Conservation (phyloP, 441 rosid species). For the Brassica balearica region DNA sequence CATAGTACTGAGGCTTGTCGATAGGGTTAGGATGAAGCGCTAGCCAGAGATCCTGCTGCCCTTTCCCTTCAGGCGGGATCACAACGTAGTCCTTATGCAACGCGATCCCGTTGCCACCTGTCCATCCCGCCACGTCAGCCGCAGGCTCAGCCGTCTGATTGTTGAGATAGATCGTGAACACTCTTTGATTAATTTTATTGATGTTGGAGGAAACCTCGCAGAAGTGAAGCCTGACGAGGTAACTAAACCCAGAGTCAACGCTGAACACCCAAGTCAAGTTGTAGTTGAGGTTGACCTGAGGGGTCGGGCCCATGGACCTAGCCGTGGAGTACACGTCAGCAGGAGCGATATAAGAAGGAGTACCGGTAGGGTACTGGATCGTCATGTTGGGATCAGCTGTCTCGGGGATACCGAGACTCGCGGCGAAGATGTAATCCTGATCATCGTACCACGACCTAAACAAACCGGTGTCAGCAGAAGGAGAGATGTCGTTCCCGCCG, state of each 20-base stretch:
- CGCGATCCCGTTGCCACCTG: constrained; percentile 58
- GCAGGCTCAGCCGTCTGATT: constrained; percentile 63
- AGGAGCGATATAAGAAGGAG: constrained; percentile 81
- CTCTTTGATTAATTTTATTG: constrained; percentile 67
- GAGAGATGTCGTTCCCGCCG: constrained; percentile 85
- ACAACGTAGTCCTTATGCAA: constrained; percentile 63
- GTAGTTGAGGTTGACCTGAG: constrained; percentile 57
- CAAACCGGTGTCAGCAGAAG: constrained; percentile 78
- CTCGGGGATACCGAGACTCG: constrained; percentile 61
- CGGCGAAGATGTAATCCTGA: constrained; percentile 68
- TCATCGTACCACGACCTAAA: constrained; percentile 85
- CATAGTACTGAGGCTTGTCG: constrained; percentile 58
- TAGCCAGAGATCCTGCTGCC: constrained; percentile 87
- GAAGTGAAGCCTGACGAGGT: constrained; percentile 92
- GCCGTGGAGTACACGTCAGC: constrained; percentile 69
- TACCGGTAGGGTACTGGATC: constrained; percentile 48
- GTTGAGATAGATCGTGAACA: constrained; percentile 62
- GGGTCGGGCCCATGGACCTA: constrained; percentile 79
- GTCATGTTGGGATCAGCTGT: constrained; percentile 54
- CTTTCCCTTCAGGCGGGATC: constrained; percentile 47
- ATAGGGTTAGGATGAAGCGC: constrained; percentile 62
- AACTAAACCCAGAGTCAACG: constrained; percentile 75
- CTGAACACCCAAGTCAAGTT: constrained; percentile 86
- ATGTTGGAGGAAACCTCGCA: constrained; percentile 63
- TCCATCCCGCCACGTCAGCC: constrained; percentile 73